Evolutionary conservation across 495 filamentous ascomycete genomes (phyloP), one percentile per base, ranked within the genome.

Genomic region (Daldinia concentrica): DNA sequence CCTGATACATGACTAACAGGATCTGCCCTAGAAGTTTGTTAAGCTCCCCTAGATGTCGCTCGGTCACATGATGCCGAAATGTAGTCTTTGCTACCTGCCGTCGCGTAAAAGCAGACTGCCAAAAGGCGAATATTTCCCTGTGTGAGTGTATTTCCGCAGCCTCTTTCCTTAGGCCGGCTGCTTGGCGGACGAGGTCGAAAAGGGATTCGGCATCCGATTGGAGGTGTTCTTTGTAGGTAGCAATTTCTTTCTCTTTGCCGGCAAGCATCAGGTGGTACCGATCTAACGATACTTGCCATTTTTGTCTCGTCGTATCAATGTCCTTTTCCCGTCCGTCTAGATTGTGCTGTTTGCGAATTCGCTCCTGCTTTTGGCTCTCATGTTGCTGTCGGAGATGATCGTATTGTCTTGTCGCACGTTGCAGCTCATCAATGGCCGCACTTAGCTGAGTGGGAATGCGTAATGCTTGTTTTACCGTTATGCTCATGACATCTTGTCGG

Each of bases 21-120:
- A 78, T 73, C 60, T 70, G 68, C 17, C 55, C 64, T 37, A 79
- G 72, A 1, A 76, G 62, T 11, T 58, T 58, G 50, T 80, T 80
- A 1, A 80, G 67, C 66, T 79, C 75, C 7, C 71, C 58, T 1
- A 80, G 58, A 12, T 71, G 65, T 8, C 63, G 69, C 48, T 69
- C 55, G 37, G 64, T 71, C 12, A 77, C 57, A 30, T 74, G 62
- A 15, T 64, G 63, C 6, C 76, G 75, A 41, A 78, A 75, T 17
- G 74, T 77, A 15, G 56, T 34, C 19, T 51, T 56, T 17, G 72
- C 62, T 3, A 64, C 60, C 41, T 60, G 58, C 22, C 73, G 76
- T 15, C 66, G 64, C 29, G 68, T 69, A 22, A 78, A 39, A 11
- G 75, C 64, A 2, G 54, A 61, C 24, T 77, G 72, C 76, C 76